Conservation (phyloP, 2,329 filamentous ascomycete genomes). For the Lachnellula willkommii region DNA sequence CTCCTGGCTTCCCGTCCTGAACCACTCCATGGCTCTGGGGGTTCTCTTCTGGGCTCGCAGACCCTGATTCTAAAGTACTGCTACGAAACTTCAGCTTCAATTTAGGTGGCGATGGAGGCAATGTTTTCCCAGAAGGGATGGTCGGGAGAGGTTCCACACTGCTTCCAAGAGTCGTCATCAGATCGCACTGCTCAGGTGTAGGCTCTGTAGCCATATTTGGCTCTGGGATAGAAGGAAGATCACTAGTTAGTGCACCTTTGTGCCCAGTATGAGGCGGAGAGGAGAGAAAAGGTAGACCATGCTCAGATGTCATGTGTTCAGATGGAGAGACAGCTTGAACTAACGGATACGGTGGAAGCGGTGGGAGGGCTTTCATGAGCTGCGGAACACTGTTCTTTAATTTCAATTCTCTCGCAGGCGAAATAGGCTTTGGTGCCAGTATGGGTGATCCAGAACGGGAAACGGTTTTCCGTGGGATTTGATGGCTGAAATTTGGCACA, state of each 20-base stretch:
- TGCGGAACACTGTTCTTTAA: constrained; percentile 32
- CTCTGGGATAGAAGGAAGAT: not conserved
- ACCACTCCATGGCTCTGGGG: constrained; percentile 11
- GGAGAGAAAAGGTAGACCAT: constrained; percentile 10
- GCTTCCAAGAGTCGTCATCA: not conserved
- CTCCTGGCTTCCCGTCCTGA: constrained; percentile 1
- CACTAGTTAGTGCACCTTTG: not conserved
- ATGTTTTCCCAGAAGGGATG: not conserved
- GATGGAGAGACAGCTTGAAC: constrained; percentile 5
- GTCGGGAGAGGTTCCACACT: not conserved
- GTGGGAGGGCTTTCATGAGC: constrained; percentile 32
- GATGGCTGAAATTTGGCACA: constrained; percentile 17
- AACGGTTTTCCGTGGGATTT: constrained; percentile 19
- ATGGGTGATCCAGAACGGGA: constrained; percentile 27
- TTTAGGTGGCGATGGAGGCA: constrained; percentile 16
- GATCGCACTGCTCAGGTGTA: not conserved
- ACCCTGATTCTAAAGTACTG: constrained; percentile 13
- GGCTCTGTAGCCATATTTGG: not conserved
- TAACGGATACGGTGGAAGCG: constrained; percentile 22
- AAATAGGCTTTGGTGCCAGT: constrained; percentile 32
- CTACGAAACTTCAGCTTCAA: constrained; percentile 25
- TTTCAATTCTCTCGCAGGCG: constrained; percentile 29
- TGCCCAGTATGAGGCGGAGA: constrained; percentile 5
- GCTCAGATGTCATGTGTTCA: not conserved
- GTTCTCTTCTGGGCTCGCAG: constrained; percentile 22